Conservation (phyloP, 1,139 yeast species). For the Tardiomyces depauwii region DNA sequence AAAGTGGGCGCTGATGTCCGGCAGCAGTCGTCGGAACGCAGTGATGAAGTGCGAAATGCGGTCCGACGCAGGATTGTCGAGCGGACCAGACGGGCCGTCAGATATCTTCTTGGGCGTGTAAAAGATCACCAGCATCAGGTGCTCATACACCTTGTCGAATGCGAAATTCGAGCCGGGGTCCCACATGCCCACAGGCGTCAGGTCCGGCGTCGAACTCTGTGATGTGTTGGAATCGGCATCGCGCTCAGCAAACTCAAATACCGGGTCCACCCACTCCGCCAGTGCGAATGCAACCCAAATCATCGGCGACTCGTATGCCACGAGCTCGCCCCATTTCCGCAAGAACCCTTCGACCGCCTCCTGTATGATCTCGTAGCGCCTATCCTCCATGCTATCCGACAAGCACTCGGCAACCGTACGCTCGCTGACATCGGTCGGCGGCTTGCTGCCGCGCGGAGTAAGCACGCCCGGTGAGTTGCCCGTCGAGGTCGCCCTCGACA, state of each 20-base stretch:
- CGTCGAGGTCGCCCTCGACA: neutral
- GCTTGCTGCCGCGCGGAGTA: neutral
- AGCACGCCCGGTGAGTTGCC: neutral
- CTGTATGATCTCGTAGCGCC: slow-evolving; percentile 40
- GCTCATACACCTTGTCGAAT: slow-evolving; percentile 59
- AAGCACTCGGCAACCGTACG: neutral
- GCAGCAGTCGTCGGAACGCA: slow-evolving; percentile 50
- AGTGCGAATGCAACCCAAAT: slow-evolving; percentile 82
- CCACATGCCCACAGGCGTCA: slow-evolving; percentile 13
- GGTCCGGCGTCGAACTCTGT: slow-evolving; percentile 9
- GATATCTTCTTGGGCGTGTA: slow-evolving; percentile 43
- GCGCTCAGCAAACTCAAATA: slow-evolving; percentile 13
- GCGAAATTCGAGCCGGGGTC: slow-evolving; percentile 10
- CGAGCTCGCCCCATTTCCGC: slow-evolving; percentile 65
- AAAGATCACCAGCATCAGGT: slow-evolving; percentile 61
- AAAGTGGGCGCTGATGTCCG: slow-evolving; percentile 67
- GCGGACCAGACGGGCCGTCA: slow-evolving; percentile 19
- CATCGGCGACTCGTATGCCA: slow-evolving; percentile 71
- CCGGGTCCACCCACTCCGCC: slow-evolving; percentile 83
- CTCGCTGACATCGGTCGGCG: neutral
- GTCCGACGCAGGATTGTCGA: slow-evolving; percentile 29
- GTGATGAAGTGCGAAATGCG: slow-evolving; percentile 64
- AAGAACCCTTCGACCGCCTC: slow-evolving; percentile 53
- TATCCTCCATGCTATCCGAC: neutral
- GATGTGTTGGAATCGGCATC: slow-evolving; percentile 2